These are phyloP conservation scores for Drosera capensis DNA, from an alignment of 148 eudicot species.

Conservation along the genomic window DNA sequence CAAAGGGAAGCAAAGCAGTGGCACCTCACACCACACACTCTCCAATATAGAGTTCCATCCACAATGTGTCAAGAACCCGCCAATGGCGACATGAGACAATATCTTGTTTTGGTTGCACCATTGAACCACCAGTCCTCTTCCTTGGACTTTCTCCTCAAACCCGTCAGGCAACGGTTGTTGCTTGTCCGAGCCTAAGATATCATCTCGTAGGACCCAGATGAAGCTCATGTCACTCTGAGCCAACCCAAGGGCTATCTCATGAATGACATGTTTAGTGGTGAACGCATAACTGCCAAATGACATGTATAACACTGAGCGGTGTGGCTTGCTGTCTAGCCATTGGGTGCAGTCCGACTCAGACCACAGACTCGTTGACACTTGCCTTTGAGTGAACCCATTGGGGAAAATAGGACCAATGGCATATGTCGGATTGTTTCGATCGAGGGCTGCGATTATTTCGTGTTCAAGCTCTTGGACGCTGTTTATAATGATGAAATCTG, in stretches of 20 bases:
- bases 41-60: conserved; percentile 77
- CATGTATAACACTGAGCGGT: conserved; percentile 44
- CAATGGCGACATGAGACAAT: conserved; percentile 25
- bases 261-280: conserved; percentile 18
- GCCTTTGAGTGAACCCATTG: conserved; percentile 15
- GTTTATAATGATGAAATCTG: conserved; percentile 21
- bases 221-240: conserved; percentile 28
- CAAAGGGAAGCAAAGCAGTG: conserved; percentile 53
- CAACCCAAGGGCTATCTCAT: conserved; percentile 50
- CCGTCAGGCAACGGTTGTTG: conserved; percentile 24
- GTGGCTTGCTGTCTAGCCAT: conserved; percentile 42
- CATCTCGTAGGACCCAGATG: conserved; percentile 63
- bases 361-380: conserved; percentile 49
- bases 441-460: conserved; percentile 14
- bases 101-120: conserved; percentile 54
- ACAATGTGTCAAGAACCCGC: conserved; percentile 64
- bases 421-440: conserved; percentile 13
- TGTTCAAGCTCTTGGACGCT: conserved; percentile 21
- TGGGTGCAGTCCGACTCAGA: conserved; percentile 46
- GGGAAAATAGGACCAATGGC: conserved; percentile 50
- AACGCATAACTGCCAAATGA: conserved; percentile 75
- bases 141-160: conserved; percentile 24
- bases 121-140: conserved; percentile 35
- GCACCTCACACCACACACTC: conserved; percentile 44
- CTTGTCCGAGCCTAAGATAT: conserved; percentile 15